Percentiles rank a stretch among this genome's conserved stretches.
These are phyloP conservation scores for Schoenoplectus tabernaemontani DNA, from an alignment of 202 grass and related monocot species.

Conservation along the genomic window DNA sequence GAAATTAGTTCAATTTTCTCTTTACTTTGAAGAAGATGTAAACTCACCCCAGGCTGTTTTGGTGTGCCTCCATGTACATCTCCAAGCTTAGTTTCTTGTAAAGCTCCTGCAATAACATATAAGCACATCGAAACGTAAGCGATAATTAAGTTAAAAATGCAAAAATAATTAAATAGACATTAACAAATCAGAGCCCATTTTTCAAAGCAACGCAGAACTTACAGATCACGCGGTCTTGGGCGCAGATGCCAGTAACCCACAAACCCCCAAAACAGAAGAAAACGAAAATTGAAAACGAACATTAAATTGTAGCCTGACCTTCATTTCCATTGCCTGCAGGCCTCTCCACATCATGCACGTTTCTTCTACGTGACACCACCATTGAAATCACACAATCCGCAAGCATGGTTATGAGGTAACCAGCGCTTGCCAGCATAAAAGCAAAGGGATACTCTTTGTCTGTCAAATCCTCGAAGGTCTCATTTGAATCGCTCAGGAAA, in stretches of 20 bases:
- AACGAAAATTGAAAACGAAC: not conserved
- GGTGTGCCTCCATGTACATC: not conserved
- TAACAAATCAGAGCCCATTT: not conserved
- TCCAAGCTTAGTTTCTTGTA: slow-evolving; percentile 16
- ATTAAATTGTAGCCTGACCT: slow-evolving; percentile 33
- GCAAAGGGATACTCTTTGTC: slow-evolving; percentile 58
- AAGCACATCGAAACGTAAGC: not conserved
- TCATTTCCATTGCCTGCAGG: not conserved
- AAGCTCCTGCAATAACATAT: not conserved
- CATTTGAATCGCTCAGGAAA: slow-evolving; percentile 82
- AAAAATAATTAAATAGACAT: slow-evolving; percentile 1
- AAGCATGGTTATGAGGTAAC: slow-evolving; percentile 63
- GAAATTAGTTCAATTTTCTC: not conserved
- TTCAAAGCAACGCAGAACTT: not conserved
- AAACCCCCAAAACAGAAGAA: not conserved
- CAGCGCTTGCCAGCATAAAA: slow-evolving; percentile 81
- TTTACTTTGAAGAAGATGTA: not conserved
- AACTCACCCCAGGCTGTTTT: slow-evolving; percentile 26
- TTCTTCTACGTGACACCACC: slow-evolving; percentile 39
- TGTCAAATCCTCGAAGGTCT: slow-evolving; percentile 66
- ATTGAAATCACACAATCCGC: slow-evolving; percentile 54
- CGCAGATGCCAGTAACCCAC: not conserved
- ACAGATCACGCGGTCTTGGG: no score
- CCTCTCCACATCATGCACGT: not conserved
- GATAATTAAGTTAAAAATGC: not conserved